Evolutionary conservation across 805 yeast species (phyloP).

Genomic region (Komagataella phaffii): DNA sequence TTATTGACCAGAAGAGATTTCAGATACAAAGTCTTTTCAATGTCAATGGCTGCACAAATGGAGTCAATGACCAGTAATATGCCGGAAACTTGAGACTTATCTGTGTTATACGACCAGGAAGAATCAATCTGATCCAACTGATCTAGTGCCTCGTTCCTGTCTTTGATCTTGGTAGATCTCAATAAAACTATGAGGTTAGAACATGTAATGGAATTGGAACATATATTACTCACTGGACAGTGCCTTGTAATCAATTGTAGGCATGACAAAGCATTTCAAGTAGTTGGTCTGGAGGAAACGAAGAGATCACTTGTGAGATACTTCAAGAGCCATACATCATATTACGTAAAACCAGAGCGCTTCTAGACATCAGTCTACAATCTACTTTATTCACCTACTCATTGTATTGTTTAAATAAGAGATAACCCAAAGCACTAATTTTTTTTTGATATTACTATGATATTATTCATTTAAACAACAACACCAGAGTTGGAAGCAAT

Average conservation of each 20-base stretch:
- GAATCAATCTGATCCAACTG: constrained; percentile 19
- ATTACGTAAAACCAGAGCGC: neutral
- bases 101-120: constrained; percentile 4
- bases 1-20: constrained; percentile 9
- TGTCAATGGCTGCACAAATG: constrained; percentile 8
- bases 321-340: neutral
- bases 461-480: constrained; percentile 62
- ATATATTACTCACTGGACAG: neutral
- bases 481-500: constrained; percentile 99
- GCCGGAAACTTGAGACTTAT: neutral
- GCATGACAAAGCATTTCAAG: neutral
- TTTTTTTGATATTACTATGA: neutral
- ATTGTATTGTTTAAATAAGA: constrained; percentile 8
- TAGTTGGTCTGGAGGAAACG: constrained; percentile 1
- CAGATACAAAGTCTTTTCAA: constrained; percentile 10
- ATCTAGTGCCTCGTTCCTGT: constrained; percentile 36
- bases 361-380: neutral
- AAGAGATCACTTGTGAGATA: neutral
- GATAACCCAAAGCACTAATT: constrained; percentile 2
- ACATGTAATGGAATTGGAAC: constrained; percentile 1
- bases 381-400: constrained; percentile 1
- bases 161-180: constrained; percentile 37
- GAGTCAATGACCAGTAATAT: constrained; percentile 6
- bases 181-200: constrained; percentile 15
- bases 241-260: neutral